phyloP scores from a whole-genome alignment of 1,139 yeast genomes.

The Hansenula lynferdii region DNA sequence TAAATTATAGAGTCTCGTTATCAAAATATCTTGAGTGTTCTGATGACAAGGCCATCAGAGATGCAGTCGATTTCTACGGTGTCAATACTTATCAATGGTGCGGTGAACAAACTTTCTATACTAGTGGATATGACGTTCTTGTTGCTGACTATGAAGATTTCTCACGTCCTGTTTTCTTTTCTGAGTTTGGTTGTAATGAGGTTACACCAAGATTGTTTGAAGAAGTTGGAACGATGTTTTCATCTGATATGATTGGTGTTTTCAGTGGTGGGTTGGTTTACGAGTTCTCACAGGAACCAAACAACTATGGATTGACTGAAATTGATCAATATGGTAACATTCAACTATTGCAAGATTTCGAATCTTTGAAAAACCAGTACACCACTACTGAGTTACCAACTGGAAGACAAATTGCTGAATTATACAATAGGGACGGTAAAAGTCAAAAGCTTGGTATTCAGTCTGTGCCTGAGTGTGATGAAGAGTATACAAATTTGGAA shows the following conservation, averaged over 20 bases:
- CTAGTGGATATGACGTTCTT: constrained; percentile 77
- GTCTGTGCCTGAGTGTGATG: constrained; percentile 37
- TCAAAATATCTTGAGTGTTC: constrained; percentile 81
- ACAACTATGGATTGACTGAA: constrained; percentile 82
- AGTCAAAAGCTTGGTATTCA: constrained; percentile 25
- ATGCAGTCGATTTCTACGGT: constrained; percentile 87
- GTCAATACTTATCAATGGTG: constrained; percentile 98
- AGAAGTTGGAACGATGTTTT: constrained; percentile 70
- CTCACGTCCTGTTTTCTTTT: constrained; percentile 76
- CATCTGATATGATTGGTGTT: constrained; percentile 68
- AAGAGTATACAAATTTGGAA: constrained; percentile 47
- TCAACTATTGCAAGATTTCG: constrained; percentile 48
- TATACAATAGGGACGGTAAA: constrained; percentile 25
- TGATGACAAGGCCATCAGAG: constrained; percentile 39
- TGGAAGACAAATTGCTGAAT: constrained; percentile 19
- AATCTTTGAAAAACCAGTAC: constrained; percentile 44
- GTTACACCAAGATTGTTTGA: constrained; percentile 76
- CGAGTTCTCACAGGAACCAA: constrained; percentile 85
- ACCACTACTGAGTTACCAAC: constrained; percentile 29
- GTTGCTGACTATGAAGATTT: constrained; percentile 67
- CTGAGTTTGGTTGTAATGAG: constrained; percentile 93
- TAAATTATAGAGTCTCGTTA: constrained; percentile 65
- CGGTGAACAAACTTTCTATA: constrained; percentile 76
- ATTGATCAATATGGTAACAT: constrained; percentile 53
- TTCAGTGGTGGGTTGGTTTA: constrained; percentile 93